phyloP scores from a whole-genome alignment of 495 filamentous ascomycete genomes.

The Lasiosphaeria miniovina region DNA sequence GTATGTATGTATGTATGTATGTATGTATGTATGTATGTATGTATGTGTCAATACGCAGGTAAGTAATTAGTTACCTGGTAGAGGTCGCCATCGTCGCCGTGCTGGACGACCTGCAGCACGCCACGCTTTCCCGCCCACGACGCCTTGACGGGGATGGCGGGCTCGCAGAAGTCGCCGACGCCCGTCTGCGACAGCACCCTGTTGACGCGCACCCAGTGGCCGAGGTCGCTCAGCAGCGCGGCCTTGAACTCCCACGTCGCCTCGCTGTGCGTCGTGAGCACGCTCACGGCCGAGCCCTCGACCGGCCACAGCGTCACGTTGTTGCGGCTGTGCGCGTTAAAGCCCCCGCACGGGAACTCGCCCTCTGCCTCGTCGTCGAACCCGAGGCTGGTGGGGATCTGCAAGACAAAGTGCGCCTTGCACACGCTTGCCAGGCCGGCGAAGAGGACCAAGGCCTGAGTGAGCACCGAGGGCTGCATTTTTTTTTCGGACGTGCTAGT shows the following conservation, averaged over 20 bases:
- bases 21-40: too few species aligned
- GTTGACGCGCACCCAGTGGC: neutral
- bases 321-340: neutral
- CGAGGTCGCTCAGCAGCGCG: neutral
- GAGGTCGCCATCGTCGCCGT: conserved; percentile 1
- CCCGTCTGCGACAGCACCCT: neutral
- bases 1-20: too few species aligned
- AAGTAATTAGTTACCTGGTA: conserved; percentile 6
- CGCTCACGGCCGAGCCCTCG: neutral
- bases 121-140: neutral
- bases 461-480: too few species aligned
- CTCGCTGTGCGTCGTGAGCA: neutral
- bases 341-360: neutral
- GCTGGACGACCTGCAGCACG: conserved; percentile 2
- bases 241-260: neutral
- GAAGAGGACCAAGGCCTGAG: neutral
- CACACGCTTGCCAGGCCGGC: neutral
- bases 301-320: neutral
- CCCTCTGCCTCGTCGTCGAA: neutral
- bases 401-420: neutral
- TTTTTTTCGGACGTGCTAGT: too few species aligned
- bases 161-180: neutral
- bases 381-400: neutral
- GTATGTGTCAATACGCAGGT: too few species aligned
- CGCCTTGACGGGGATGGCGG: neutral